Base-by-base conservation (phyloP, 169 alveolate genomes). In the Cyclospora cayetanensis region DNA sequence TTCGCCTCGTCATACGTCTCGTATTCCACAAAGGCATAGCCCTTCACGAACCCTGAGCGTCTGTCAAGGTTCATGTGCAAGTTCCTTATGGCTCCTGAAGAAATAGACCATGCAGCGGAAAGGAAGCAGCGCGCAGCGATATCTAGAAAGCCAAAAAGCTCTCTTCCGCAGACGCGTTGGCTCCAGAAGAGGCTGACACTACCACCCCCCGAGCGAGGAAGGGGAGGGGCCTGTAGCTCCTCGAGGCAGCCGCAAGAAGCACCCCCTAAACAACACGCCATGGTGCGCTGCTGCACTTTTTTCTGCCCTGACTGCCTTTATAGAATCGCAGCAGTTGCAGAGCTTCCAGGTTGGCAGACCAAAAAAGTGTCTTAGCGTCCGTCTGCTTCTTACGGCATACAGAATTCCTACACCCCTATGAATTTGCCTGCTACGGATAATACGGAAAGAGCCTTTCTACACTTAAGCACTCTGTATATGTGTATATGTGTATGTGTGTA, bases 41-140 rank as follows among this genome's bases (percentile, higher is more conserved):
- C 95, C 92, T 92, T 83, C 53, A 95, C 97, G 92, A 96, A 97
- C 22, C 99, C 99, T 7, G 98, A 95, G 79, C 99, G 95, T 76
- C 99, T 95, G 89, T 98, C 99, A 80, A 98, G 94, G 93, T 98
- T 97, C 91, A 97, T 94, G 86, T 98, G 99, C 31, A 97, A 90
- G 90, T 96, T 97, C 77, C 96, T 96, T 27, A 98, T 94, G 50
- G 95, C 95, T 46, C 92, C 90, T 55, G 50, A 5, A 74, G 2
- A 34, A 18, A 29, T 18, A 29, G 50, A 65, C 43, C 77, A 65
- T n/a, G n/a, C n/a, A n/a, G n/a, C n/a, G n/a, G n/a, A 65, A 11
- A 1, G 29, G 77, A 4, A 12, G 77, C 39, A 65, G 39, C 77
- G 12, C 60, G 41, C 77, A 18, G 9, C 18, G 60, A 50, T 50